Evolutionary conservation across 2,329 filamentous ascomycete genomes (phyloP).

Genomic region (Fusarium buxicola): DNA sequence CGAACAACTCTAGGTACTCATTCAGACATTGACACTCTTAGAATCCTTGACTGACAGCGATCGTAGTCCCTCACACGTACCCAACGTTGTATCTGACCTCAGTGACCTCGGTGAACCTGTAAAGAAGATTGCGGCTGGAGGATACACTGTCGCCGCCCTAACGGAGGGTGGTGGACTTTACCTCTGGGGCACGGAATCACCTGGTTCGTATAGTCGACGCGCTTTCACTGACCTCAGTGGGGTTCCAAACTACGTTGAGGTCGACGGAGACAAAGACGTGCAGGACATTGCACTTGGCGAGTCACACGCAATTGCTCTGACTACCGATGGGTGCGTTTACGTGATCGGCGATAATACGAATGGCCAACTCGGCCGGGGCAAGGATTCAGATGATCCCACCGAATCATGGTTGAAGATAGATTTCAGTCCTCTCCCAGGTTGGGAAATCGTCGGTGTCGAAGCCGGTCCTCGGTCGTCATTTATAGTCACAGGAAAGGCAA

Average conservation of each 20-base stretch:
- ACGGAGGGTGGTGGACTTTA: constrained; percentile 70
- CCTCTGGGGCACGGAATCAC: constrained; percentile 63
- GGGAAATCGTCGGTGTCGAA: constrained; percentile 55
- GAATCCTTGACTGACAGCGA: constrained; percentile 13
- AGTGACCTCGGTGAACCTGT: constrained; percentile 64
- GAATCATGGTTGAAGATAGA: constrained; percentile 53
- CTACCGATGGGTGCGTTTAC: constrained; percentile 61
- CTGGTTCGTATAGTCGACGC: constrained; percentile 47
- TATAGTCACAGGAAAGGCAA: constrained; percentile 53
- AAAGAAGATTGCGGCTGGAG: constrained; percentile 64
- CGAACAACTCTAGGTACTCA: constrained; percentile 52
- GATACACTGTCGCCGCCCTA: constrained; percentile 68
- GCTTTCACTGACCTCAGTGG: constrained; percentile 47
- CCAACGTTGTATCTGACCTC: constrained; percentile 61
- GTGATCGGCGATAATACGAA: constrained; percentile 67
- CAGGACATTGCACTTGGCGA: constrained; percentile 68
- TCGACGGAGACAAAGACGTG: constrained; percentile 63
- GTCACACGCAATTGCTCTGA: constrained; percentile 68
- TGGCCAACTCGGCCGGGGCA: constrained; percentile 67
- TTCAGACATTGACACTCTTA: background rate
- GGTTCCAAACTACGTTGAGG: constrained; percentile 58
- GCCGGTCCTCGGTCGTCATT: constrained; percentile 65
- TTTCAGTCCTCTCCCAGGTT: constrained; percentile 43
- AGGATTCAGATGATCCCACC: constrained; percentile 20
- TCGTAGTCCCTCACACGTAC: constrained; percentile 59